phyloP scores from a whole-genome alignment of 2,329 filamentous ascomycete genomes.

The Colletotrichum camelliae region DNA sequence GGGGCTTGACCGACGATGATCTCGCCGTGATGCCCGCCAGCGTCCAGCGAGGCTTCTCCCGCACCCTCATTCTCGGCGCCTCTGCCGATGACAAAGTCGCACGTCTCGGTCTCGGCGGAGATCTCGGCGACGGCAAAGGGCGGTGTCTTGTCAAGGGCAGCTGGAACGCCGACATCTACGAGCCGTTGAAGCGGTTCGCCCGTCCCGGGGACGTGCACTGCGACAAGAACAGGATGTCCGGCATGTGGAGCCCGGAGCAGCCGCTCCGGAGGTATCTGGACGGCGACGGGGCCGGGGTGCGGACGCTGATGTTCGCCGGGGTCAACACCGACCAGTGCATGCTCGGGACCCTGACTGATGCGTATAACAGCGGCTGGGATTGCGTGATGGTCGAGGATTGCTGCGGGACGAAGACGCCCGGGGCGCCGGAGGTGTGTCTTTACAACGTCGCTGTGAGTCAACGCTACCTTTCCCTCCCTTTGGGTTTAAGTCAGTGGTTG shows the following conservation, averaged over 20 bases:
- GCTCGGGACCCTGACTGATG: slow-evolving; percentile 59
- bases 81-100: slow-evolving; percentile 12
- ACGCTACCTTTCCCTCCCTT: not conserved
- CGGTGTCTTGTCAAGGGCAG: slow-evolving; percentile 54
- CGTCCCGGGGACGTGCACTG: slow-evolving; percentile 50
- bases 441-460: slow-evolving; percentile 16
- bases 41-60: slow-evolving; percentile 53
- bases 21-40: slow-evolving; percentile 54
- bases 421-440: slow-evolving; percentile 12
- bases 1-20: slow-evolving; percentile 61
- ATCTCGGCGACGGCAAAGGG: slow-evolving; percentile 48
- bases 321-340: slow-evolving; percentile 70
- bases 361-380: slow-evolving; percentile 52
- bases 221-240: slow-evolving; percentile 64
- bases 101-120: slow-evolving; percentile 47
- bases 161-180: slow-evolving; percentile 62
- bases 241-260: slow-evolving; percentile 54
- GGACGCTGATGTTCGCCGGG: slow-evolving; percentile 60
- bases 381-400: slow-evolving; percentile 18
- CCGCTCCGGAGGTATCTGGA: slow-evolving; percentile 46
- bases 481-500: not conserved
- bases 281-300: slow-evolving; percentile 32
- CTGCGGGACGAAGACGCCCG: slow-evolving; percentile 11
- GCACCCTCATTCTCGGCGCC: slow-evolving; percentile 32
- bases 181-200: slow-evolving; percentile 41